Evolutionary conservation across 116 monocot species (phyloP), one percentile per base, ranked within the genome.

Genomic region (Thalassia testudinum): DNA sequence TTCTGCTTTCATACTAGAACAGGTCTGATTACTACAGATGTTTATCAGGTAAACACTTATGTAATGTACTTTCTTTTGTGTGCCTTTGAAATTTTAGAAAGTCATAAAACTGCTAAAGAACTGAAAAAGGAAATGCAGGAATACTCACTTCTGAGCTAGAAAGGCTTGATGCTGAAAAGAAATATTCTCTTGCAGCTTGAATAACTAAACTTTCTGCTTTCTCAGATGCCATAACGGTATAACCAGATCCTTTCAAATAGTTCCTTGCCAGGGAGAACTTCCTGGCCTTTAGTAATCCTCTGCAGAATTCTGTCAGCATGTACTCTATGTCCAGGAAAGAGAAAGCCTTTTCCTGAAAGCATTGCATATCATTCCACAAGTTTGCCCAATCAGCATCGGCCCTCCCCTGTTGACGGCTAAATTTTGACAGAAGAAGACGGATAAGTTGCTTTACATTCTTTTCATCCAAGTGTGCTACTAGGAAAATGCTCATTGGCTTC

Each of bases 221-320:
- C 43, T 80, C 87, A 56, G 58, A 55, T 54, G 70, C 49, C 63
- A 92, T 71, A 60, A 55, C 7, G 54, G 81, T 54, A 27, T 67
- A 60, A 53, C 71, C 70, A 26, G 74, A 78, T 25, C 86, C 91
- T 64, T 79, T 83, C 21, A 87, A 55, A 61, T 92, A 92, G 68
- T 83, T 86, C 42, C 92, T 83, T 63, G 92, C 92, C 63, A 92
- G 80, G n/a, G 83, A 78, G 57, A 92, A 87, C 62, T 87, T 92
- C 23, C 83, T 87, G 57, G 87, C 83, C 69, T 92, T 92, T 57
- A 92, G 42, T 59, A 92, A 80, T 25, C 83, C 92, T 69, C 83
- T 79, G 38, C 80, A 78, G 66, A 83, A 92, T 64, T 92, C 92
- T 54, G 67, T 50, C 21, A 92, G 75, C 62, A 87, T 75, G 60